Evolutionary conservation across 257 asterid species (phyloP), one percentile per base, ranked within the genome.

Genomic region (Fraxinus cuspidata): DNA sequence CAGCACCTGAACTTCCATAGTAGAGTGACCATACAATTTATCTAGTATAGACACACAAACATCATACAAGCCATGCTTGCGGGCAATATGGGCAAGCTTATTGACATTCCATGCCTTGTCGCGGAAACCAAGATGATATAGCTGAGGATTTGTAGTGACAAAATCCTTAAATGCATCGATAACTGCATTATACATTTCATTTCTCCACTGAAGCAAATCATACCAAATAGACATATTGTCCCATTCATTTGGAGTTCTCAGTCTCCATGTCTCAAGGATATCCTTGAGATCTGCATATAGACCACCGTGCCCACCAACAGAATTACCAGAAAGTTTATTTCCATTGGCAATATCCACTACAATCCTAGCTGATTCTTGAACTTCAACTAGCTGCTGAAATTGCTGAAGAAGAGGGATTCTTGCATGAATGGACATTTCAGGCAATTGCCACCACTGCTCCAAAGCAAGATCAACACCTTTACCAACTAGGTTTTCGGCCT

Each of bases 391-490:
- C 88, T 96, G 99, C 89, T 96, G 99, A 85, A 92, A 96, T 85
- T 96, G 99, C 89, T 96, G 99, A 79, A 96, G 82, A 76, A 96
- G 96, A 85, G 99, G 97, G 74, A 96, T 87, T 83, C 93, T 92
- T 74, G 97, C 93, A 86, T 96, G 97, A 78, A 93, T 83, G 68
- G 99, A 96, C 99, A 96, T 96, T 85, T 96, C 99, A 74, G 99
- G 99, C 81, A 96, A 86, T 85, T 96, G 98, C 99, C 99, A 96
- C 99, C 99, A 96, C 88, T 96, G 99, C 63, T 96, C 98, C 88
- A 96, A 86, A 79, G 97, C 99, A 72, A 93, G 96, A 83, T 93
- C 96, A 85, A 96, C 97, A 83, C 98, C 99, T 85, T 93, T 96
- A 31, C 95, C 95, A 51, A 96, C 97, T 71, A 92, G 86, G 82